phyloP scores from a whole-genome alignment of 192 early-diverging fungal genomes.

The Rhizophagus prolifer region DNA sequence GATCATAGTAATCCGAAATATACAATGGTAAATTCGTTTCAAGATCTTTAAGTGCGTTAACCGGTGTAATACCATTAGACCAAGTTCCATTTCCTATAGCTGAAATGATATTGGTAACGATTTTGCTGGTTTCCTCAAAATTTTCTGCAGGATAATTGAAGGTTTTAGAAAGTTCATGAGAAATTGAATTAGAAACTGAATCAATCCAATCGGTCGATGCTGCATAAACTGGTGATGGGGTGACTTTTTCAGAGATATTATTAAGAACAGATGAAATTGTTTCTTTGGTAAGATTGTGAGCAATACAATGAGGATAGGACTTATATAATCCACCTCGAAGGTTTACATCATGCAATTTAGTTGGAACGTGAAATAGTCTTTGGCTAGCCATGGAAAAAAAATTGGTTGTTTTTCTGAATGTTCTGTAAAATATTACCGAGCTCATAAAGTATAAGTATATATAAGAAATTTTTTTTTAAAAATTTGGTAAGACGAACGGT shows the following conservation, averaged over 20 bases:
- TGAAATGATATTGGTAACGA: background rate
- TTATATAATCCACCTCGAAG: background rate
- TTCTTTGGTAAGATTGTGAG: background rate
- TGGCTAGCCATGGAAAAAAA: too few species aligned
- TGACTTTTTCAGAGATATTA: background rate
- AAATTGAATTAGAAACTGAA: background rate
- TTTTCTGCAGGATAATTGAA: background rate
- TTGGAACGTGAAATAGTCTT: too few species aligned
- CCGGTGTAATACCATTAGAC: background rate
- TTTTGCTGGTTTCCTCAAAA: background rate
- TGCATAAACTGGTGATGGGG: too few species aligned
- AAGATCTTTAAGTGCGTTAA: background rate
- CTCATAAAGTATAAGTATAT: too few species aligned
- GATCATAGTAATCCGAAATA: constrained; percentile 11
- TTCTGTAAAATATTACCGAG: too few species aligned
- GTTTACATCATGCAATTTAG: too few species aligned
- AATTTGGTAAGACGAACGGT: too few species aligned
- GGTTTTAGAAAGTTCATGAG: background rate
- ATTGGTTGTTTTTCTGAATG: too few species aligned
- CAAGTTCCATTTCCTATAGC: constrained; percentile 5
- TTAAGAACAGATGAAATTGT: background rate
- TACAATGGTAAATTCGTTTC: background rate
- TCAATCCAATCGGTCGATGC: background rate
- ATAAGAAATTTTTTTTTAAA: too few species aligned
- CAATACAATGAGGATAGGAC: background rate